These are phyloP conservation scores for Rhizomucor pusillus DNA, from an alignment of 371 early-diverging fungal genomes.

Conservation along the genomic window DNA sequence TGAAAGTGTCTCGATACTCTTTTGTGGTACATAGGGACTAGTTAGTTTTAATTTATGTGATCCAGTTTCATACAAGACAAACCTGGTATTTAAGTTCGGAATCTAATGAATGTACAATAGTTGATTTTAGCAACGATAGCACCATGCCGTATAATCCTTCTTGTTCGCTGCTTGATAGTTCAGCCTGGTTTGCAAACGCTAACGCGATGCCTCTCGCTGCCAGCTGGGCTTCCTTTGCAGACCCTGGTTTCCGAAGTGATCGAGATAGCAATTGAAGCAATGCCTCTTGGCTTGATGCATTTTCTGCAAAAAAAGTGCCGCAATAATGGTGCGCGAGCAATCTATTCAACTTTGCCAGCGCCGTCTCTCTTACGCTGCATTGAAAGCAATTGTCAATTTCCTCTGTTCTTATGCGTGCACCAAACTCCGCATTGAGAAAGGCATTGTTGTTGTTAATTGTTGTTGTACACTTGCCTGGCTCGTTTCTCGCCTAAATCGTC, in stretches of 20 bases:
- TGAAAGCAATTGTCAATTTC: not conserved
- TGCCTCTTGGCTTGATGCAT: conserved; percentile 17
- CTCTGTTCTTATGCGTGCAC: not conserved
- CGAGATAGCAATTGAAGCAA: conserved; percentile 53
- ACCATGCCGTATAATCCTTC: conserved; percentile 55
- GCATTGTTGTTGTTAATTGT: too few relatives aligned
- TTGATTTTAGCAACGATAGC: conserved; percentile 43
- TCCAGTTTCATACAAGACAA: conserved; percentile 12
- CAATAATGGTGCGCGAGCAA: conserved; percentile 21
- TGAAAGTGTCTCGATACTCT: conserved; percentile 49
- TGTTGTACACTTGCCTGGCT: conserved; percentile 13
- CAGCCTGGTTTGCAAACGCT: conserved; percentile 62
- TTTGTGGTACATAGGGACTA: conserved; percentile 1
- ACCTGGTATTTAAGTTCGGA: conserved; percentile 42
- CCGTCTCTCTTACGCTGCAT: conserved; percentile 19
- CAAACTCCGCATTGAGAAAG: not conserved
- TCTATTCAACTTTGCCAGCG: conserved; percentile 19
- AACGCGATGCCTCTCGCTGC: conserved; percentile 58
- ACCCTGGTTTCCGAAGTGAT: conserved; percentile 54
- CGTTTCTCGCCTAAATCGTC: conserved; percentile 20
- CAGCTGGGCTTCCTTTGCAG: conserved; percentile 50
- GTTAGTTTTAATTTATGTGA: not conserved
- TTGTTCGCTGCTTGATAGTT: conserved; percentile 33
- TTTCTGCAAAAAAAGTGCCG: conserved; percentile 13
- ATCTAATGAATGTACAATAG: conserved; percentile 32